Conservation (phyloP, 371 early-diverging fungal genomes). For the Mortierella sp. region DNA sequence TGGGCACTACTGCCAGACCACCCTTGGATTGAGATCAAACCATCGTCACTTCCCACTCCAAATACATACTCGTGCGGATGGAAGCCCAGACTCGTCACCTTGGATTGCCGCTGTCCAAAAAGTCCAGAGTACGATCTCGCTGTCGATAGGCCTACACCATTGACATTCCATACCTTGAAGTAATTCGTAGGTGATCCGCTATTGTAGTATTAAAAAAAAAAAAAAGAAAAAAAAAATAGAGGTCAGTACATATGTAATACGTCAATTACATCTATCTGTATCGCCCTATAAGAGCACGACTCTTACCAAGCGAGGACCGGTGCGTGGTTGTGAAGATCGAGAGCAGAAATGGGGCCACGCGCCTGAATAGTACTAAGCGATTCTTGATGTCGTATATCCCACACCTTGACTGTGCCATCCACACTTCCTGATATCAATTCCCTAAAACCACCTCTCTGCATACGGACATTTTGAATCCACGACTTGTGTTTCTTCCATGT, state of each 20-base stretch:
- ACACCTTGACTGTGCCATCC: constrained; percentile 83
- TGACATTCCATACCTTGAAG: constrained; percentile 75
- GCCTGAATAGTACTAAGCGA: constrained; percentile 65
- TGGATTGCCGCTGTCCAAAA: constrained; percentile 47
- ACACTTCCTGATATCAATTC: constrained; percentile 71
- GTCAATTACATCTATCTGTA: neutral
- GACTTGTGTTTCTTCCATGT: constrained; percentile 76
- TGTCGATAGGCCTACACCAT: constrained; percentile 65
- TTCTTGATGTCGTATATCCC: constrained; percentile 81
- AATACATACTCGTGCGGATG: constrained; percentile 57
- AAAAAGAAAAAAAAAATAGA: neutral
- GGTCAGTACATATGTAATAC: neutral
- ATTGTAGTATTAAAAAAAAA: constrained; percentile 1
- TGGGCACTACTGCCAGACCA: constrained; percentile 36
- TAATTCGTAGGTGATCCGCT: constrained; percentile 76
- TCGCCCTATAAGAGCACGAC: neutral
- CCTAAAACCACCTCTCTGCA: constrained; percentile 73
- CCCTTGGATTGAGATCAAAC: constrained; percentile 49
- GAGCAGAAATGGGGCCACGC: constrained; percentile 60
- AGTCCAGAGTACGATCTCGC: constrained; percentile 74
- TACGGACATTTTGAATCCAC: constrained; percentile 72
- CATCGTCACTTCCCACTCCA: constrained; percentile 54
- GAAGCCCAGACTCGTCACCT: constrained; percentile 47
- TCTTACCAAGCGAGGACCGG: constrained; percentile 76
- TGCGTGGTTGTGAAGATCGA: constrained; percentile 80